Evolutionary conservation across 2,329 filamentous ascomycete species (phyloP).

Genomic region (Gremmenia infestans): DNA sequence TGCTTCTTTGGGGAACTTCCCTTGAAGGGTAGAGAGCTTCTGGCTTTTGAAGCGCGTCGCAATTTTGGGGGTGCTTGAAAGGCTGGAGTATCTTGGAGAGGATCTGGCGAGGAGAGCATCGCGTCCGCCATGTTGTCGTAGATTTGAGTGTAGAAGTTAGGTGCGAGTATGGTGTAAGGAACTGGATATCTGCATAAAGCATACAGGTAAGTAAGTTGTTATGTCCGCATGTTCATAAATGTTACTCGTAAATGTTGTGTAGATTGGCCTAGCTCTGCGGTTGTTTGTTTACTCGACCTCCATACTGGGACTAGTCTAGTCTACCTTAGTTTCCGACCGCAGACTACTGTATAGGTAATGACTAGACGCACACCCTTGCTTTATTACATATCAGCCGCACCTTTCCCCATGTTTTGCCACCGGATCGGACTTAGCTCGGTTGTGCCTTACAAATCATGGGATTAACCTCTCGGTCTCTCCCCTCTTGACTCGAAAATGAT

Average conservation of each 20-base stretch:
- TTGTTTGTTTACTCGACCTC: not conserved
- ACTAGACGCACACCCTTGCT: not conserved
- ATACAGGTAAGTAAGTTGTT: not conserved
- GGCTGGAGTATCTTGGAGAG: constrained; percentile 28
- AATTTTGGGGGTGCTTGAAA: constrained; percentile 26
- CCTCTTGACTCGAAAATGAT: not conserved
- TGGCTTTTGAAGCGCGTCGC: constrained; percentile 18
- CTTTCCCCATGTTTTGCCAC: too few species aligned
- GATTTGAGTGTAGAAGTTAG: constrained; percentile 3
- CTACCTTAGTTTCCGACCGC: too few species aligned
- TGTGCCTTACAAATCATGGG: too few species aligned
- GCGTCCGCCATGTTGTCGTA: constrained; percentile 17
- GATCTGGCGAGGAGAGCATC: constrained; percentile 31
- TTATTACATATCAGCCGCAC: too few species aligned
- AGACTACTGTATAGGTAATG: too few species aligned
- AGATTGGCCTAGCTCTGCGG: not conserved
- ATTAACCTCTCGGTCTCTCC: not conserved
- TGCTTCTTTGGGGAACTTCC: constrained; percentile 31
- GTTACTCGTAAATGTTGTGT: not conserved
- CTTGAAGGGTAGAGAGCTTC: constrained; percentile 22
- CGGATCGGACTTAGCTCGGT: too few species aligned
- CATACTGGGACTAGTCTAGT: not conserved
- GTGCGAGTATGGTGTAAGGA: not conserved
- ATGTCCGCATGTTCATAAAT: not conserved
- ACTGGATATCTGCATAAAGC: constrained; percentile 3